Evolutionary conservation across 2,329 filamentous ascomycete genomes (phyloP).

Genomic region (Fusarium sp.): DNA sequence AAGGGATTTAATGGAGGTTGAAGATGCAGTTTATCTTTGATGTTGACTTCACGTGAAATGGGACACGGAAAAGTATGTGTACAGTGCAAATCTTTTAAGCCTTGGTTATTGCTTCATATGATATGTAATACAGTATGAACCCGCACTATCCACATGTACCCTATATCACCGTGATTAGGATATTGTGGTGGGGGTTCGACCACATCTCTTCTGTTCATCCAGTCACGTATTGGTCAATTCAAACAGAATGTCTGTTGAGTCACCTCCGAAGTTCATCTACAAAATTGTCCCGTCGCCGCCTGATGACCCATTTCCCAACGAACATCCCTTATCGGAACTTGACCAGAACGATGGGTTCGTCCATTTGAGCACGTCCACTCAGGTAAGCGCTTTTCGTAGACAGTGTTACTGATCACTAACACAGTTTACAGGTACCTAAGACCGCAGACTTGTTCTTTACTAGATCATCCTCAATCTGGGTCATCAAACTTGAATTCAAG

Average conservation of each 20-base stretch:
- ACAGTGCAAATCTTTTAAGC: conserved; percentile 10
- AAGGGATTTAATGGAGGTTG: conserved; percentile 10
- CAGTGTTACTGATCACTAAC: background rate
- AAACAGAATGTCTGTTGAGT: conserved; percentile 43
- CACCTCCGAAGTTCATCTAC: conserved; percentile 61
- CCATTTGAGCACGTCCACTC: conserved; percentile 66
- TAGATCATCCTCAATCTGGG: conserved; percentile 52
- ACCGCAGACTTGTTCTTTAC: conserved; percentile 58
- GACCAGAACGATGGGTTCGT: conserved; percentile 70
- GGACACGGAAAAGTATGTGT: background rate
- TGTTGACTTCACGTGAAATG: conserved; percentile 29
- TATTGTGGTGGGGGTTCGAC: conserved; percentile 1
- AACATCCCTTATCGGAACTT: conserved; percentile 67
- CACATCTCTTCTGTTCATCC: background rate
- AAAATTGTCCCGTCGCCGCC: conserved; percentile 67
- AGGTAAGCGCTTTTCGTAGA: conserved; percentile 50
- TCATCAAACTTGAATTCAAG: conserved; percentile 63
- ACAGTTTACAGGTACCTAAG: conserved; percentile 51
- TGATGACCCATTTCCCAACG: conserved; percentile 60
- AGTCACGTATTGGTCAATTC: background rate
- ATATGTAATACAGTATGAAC: background rate
- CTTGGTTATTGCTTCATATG: background rate
- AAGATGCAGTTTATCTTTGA: conserved; percentile 13
- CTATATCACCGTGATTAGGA: conserved; percentile 7
- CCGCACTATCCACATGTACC: conserved; percentile 11